Evolutionary conservation across 164 flowering plant genomes (phyloP).

Genomic region (Pachysandra terminalis): DNA sequence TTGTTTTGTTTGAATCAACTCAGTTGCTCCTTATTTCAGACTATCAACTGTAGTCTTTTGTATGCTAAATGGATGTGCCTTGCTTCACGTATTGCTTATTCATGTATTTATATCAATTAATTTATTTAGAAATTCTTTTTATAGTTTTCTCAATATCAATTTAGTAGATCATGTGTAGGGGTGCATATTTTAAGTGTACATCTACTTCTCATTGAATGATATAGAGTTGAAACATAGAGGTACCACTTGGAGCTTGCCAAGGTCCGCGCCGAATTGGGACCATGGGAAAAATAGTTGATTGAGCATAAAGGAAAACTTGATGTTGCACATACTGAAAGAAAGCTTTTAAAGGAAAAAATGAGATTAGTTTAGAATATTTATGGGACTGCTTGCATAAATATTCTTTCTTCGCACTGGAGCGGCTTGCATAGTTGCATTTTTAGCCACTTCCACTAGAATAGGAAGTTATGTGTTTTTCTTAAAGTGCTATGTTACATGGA

Average conservation of each 20-base stretch:
- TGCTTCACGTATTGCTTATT: too few relatives aligned
- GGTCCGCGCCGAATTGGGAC: slow-evolving; percentile 82
- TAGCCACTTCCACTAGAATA: background rate
- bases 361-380: background rate
- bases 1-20: too few relatives aligned
- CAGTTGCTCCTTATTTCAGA: too few relatives aligned
- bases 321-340: slow-evolving; percentile 73
- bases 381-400: background rate
- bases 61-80: too few relatives aligned
- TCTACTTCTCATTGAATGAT: slow-evolving; percentile 2
- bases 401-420: background rate
- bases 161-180: too few relatives aligned
- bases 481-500: too few relatives aligned
- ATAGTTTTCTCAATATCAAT: too few relatives aligned
- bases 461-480: too few relatives aligned
- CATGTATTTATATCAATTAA: too few relatives aligned
- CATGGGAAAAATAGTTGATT: slow-evolving; percentile 89
- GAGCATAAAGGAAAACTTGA: slow-evolving; percentile 82
- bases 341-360: slow-evolving; percentile 84
- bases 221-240: slow-evolving; percentile 79
- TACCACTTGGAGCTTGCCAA: slow-evolving; percentile 64
- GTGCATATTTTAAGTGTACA: background rate
- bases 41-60: too few relatives aligned
- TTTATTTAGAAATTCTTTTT: too few relatives aligned
- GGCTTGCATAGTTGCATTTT: background rate